Base-by-base conservation (phyloP, 1,284 basidiomycete genomes). In the Lentinus polychrous region DNA sequence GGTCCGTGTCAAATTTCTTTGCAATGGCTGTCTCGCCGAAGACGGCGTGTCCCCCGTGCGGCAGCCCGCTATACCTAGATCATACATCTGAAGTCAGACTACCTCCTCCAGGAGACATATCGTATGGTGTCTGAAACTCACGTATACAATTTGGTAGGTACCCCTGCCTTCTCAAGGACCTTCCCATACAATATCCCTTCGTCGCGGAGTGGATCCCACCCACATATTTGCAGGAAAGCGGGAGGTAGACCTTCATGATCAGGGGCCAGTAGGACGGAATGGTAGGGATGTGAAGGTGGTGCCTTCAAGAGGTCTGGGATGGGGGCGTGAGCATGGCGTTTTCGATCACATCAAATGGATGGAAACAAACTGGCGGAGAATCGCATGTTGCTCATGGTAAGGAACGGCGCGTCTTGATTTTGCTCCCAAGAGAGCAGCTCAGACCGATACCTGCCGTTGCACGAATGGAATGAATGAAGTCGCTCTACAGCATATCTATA, bases 201-300 rank as follows among this genome's bases (percentile, higher is more conserved):
- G 38, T 56, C 57, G 10, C 57, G 32, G n/a, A 58, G 37, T 8
- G 52, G 50, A 44, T 58, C 57, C 23, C 52, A 15, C 10, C 52
- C 57, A 27, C 42, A 48, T 15, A 57, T 20, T 45, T 57, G 55
- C 2, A 55, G 18, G 34, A 37, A 48, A 5, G 52, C 43, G 2
- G 55, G 55, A 4, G 57, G 53, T 11, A 55, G 46, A 6, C 45
- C 45, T 3, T 48, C 43, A 15, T 52, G 53, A 15, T 37, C 22
- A 3, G 46, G 20, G 8, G 31, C 18, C 5, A 51, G 41, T 5
- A 50, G 27, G 22, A 52, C 51, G 8, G 55, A 53, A 37, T 40
- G 17, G 2, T 41, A 33, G 12, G 44, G 54, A 43, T 51, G 40
- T 3, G 27, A 27, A 17, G 50, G 48, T 15, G 42, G 15, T 24